These are phyloP conservation scores for Leccinum pallidistipes DNA, from an alignment of 1,284 basidiomycete species.

Conservation along the genomic window DNA sequence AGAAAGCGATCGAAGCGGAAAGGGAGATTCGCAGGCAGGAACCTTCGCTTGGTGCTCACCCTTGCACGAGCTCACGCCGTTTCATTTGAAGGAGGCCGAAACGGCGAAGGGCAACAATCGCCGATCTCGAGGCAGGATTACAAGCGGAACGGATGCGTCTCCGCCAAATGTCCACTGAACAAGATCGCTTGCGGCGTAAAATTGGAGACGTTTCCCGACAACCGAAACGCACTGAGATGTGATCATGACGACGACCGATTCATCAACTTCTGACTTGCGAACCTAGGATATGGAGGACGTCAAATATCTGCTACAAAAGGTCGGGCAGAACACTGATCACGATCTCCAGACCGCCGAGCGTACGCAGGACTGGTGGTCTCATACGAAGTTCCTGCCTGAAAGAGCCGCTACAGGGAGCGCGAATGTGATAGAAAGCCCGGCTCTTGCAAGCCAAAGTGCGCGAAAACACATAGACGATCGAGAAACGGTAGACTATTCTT, in stretches of 20 bases:
- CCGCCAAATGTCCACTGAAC: conserved; percentile 59
- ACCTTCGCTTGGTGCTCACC: conserved; percentile 1
- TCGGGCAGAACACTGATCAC: conserved; percentile 69
- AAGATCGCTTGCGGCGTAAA: conserved; percentile 58
- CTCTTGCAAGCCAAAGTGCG: too few relatives aligned
- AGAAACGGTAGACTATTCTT: too few relatives aligned
- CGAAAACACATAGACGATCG: too few relatives aligned
- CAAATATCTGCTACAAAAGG: conserved; percentile 57
- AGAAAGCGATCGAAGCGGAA: conserved; percentile 46
- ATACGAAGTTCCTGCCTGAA: conserved; percentile 9
- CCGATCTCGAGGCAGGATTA: conserved; percentile 66
- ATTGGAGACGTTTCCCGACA: conserved; percentile 61
- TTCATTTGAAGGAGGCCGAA: conserved; percentile 49
- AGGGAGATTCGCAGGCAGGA: conserved; percentile 50
- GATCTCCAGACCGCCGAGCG: conserved; percentile 68
- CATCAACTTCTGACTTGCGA: conserved; percentile 13
- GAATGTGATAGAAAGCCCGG: too few relatives aligned
- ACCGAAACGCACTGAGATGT: conserved; percentile 66
- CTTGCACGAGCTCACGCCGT: neutral
- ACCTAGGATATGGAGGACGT: conserved; percentile 76
- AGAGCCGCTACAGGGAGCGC: too few relatives aligned
- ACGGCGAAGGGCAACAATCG: conserved; percentile 59
- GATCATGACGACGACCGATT: conserved; percentile 5
- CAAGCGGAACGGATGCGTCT: conserved; percentile 67
- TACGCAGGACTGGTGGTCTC: conserved; percentile 26